These are phyloP conservation scores for Ichthyophonus hoferi DNA, from an alignment of 208 protist genomes.

Conservation along the genomic window DNA sequence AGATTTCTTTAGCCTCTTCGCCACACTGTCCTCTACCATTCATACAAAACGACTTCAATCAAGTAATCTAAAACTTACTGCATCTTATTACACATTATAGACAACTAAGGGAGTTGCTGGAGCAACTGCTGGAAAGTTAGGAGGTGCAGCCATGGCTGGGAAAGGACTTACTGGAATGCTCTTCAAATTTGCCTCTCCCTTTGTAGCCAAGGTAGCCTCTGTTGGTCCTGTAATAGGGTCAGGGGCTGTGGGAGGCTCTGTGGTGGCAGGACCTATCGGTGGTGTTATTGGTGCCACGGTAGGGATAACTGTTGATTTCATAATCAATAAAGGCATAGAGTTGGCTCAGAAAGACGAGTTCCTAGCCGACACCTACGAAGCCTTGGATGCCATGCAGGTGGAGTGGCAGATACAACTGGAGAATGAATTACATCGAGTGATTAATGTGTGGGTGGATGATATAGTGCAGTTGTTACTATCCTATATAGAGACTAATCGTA, in stretches of 20 bases:
- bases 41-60: too few relatives aligned
- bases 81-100: too few relatives aligned
- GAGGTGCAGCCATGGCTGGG: background rate
- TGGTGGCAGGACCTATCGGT: background rate
- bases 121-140: background rate
- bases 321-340: background rate
- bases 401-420: background rate
- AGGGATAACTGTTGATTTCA: background rate
- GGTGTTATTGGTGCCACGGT: background rate
- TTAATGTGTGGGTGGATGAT: background rate
- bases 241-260: background rate
- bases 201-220: background rate
- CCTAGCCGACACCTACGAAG: background rate
- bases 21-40: too few relatives aligned
- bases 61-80: too few relatives aligned
- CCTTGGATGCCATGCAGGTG: background rate
- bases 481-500: background rate
- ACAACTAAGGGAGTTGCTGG: too few relatives aligned
- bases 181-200: background rate
- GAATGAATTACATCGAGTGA: background rate
- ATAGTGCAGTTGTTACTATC: background rate
- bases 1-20: too few relatives aligned
- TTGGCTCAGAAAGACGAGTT: background rate
- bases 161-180: background rate
- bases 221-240: background rate